Evolutionary conservation across 192 early-diverging fungal species (phyloP).

Genomic region (Anaeromyces robustus): DNA sequence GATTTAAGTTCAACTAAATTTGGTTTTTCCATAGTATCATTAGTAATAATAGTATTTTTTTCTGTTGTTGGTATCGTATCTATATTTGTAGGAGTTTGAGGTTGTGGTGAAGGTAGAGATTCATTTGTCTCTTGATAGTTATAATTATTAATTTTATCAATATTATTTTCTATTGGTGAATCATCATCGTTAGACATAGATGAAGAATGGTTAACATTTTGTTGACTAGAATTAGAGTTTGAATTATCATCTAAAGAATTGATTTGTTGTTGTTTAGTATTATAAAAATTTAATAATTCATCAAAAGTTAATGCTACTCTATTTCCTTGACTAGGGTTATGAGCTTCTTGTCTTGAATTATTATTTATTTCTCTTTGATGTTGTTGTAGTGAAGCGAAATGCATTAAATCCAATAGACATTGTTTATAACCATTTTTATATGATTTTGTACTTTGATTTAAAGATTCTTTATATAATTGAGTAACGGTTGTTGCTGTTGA

Average conservation of each 20-base stretch:
- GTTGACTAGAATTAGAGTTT: too few species aligned
- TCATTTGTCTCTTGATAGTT: background rate
- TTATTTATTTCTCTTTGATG: background rate
- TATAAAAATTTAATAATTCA: background rate
- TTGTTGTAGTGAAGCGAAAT: constrained; percentile 5
- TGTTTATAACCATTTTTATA: constrained; percentile 19
- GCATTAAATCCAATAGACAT: constrained; percentile 17
- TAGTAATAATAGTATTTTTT: background rate
- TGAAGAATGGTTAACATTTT: background rate
- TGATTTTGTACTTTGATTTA: constrained; percentile 10
- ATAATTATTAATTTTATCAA: background rate
- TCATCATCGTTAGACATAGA: background rate
- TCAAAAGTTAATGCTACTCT: background rate
- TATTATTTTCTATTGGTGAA: background rate
- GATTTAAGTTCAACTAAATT: background rate
- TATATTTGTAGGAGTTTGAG: too few species aligned
- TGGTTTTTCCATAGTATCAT: background rate
- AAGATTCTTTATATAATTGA: constrained; percentile 21
- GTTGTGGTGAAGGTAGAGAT: too few species aligned
- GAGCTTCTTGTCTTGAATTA: too few species aligned
- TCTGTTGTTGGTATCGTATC: too few species aligned
- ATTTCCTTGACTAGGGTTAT: background rate
- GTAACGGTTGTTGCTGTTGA: constrained; percentile 17
- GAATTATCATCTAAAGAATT: background rate
- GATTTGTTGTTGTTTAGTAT: background rate